Evolutionary conservation across 1,284 basidiomycete species (phyloP), one percentile per base, ranked within the genome.

Genomic region (Tilletia walkeri): DNA sequence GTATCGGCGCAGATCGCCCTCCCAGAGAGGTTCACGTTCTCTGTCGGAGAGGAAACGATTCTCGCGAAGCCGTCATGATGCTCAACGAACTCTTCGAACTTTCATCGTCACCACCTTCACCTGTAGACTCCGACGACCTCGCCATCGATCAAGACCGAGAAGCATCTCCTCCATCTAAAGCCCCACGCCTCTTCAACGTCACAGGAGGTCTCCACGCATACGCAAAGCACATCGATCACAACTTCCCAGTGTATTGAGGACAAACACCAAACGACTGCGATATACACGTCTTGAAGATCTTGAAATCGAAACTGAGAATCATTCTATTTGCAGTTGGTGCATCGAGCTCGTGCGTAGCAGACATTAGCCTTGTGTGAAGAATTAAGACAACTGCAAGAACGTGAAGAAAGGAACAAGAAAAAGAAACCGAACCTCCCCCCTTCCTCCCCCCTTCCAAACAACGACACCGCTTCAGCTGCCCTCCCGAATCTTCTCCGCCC

Each of bases 31-130:
- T 88, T 70, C 87, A 89, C 70, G 86, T 97, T 34, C 84, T 97
- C 47, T 98, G 95, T 84, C 88, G 93, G 30, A 86, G 94, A 24
- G 95, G 95, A 0, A 98, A 97, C 81, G 95, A 98, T 83, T 96
- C 94, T 0, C 91, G 93, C 79, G 87, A 94, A 49, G 95, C 93
- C 39, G 92, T 90, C 0, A 86, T 89, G 20, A 89, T 89, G 0
- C 80, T 95, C 47, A 63, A 14, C 34, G 36, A 36, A 18, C 39
- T 63, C 36, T 38, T 14, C 36, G 12, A 16, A 10, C 34, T 39
- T 3, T 53, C 36, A 18, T 5, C 4, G 5, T 14, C 41, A 45
- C 2, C 30, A n/a, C 6, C 38, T 9, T 9, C 7, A 10, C 16
- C 18, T 4, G 4, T 38, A 10, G 10, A 39, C 45, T 86, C 79